These are phyloP conservation scores for Circinella umbellata DNA, from an alignment of 371 early-diverging fungal species.

Conservation along the genomic window DNA sequence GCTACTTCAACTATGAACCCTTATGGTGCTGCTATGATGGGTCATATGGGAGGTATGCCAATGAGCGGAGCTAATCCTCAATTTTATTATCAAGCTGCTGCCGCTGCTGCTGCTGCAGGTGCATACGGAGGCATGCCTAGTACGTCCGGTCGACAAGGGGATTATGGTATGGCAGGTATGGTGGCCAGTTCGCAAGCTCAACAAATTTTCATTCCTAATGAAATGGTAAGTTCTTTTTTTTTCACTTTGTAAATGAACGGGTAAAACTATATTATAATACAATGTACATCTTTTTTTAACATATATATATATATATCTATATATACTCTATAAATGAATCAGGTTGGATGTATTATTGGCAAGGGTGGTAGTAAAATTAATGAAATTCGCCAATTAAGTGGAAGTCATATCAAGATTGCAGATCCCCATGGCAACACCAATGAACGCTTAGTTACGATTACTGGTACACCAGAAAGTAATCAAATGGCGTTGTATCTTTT, in stretches of 20 bases:
- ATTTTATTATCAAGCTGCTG: slow-evolving; percentile 33
- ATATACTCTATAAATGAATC: background rate
- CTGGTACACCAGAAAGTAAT: slow-evolving; percentile 80
- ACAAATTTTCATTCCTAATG: slow-evolving; percentile 84
- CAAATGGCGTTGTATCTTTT: slow-evolving; percentile 84
- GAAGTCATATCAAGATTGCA: slow-evolving; percentile 80
- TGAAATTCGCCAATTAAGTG: slow-evolving; percentile 78
- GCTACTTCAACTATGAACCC: slow-evolving; percentile 34
- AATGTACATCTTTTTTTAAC: background rate
- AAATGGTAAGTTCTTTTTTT: slow-evolving; percentile 59
- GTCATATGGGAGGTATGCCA: slow-evolving; percentile 41
- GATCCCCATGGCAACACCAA: slow-evolving; percentile 65
- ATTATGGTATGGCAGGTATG: slow-evolving; percentile 37
- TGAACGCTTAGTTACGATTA: slow-evolving; percentile 81
- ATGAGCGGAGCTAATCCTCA: slow-evolving; percentile 39
- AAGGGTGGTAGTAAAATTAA: slow-evolving; percentile 87
- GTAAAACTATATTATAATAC: background rate
- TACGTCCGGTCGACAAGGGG: slow-evolving; percentile 22
- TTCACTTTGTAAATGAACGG: too few relatives aligned
- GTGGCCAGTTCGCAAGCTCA: slow-evolving; percentile 59
- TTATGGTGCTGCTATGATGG: slow-evolving; percentile 36
- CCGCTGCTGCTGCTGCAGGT: slow-evolving; percentile 26
- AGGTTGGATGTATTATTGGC: slow-evolving; percentile 87
- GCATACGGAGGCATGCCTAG: slow-evolving; percentile 26
- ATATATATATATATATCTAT: too few relatives aligned